Evolutionary conservation across 352 stramenopile genomes (phyloP), one percentile per base, ranked within the genome.

Genomic region (Pythium monospermum): DNA sequence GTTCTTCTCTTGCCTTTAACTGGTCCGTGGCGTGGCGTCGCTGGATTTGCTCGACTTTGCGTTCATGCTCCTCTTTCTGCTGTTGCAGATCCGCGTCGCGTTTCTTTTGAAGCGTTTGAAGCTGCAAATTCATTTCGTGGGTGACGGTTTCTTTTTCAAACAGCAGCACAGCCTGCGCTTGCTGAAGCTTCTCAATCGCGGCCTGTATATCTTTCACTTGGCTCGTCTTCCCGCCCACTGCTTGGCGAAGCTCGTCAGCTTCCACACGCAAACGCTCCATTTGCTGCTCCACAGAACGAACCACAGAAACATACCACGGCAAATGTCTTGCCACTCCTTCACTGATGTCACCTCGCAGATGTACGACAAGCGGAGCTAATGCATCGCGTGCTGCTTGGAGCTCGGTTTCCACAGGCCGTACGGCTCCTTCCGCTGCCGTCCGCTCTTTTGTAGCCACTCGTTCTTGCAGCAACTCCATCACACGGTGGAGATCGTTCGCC

Each of bases 81-180:
- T 85, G 64, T 25, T 78, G 53, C 6, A 87, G 23, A 13, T 87
- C 79, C 3, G 76, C 64, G 0, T 83, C 73, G 48, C 73, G 71
- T 25, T 68, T 72, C 43, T 80, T 86, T 13, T 74, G 51, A 23
- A 80, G 40, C 2, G 61, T 78, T 42, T 83, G 70, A 2, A 68
- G 31, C 10, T 85, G 60, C 30, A 80, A 23, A n/a, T 72, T 68
- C 54, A 90, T 72, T 41, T 90, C 78, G 23, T 73, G 74, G 10
- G 71, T 43, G 15, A 81, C 11, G 2, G 78, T 86, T 15, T 87
- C 78, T 45, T 86, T 87, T 44, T 90, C 78, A 51, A 90, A 87
- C 18, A 64, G 49, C 28, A 90, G 57, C 36, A 83, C 57, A 27
- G 71, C 75, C n/a, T 71, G 71, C 4, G 58, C 48, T 37, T 90